Evolutionary conservation across 192 early-diverging fungal species (phyloP).

Genomic region (Coemansia reversa): DNA sequence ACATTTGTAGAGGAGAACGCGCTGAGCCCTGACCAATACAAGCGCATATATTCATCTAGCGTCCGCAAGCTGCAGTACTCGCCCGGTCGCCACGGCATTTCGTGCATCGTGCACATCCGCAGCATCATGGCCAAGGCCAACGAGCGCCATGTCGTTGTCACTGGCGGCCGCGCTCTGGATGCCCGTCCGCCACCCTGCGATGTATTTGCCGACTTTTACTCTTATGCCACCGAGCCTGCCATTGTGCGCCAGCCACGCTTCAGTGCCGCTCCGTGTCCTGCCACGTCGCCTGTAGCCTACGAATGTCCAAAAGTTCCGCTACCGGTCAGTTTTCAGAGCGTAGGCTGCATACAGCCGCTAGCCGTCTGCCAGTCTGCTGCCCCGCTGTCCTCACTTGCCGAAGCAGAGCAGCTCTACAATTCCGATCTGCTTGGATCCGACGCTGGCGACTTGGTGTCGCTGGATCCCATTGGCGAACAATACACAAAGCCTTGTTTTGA

Average conservation of each 20-base stretch:
- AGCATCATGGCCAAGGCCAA: constrained; percentile 45
- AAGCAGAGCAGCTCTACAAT: constrained; percentile 17
- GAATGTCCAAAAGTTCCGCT: background rate
- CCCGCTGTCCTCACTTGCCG: constrained; percentile 23
- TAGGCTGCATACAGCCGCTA: constrained; percentile 15
- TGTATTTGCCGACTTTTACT: constrained; percentile 27
- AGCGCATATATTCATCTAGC: constrained; percentile 34
- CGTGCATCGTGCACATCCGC: constrained; percentile 38
- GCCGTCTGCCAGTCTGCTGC: background rate
- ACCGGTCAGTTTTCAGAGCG: constrained; percentile 16
- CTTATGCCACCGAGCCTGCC: background rate
- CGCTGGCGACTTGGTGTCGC: constrained; percentile 46
- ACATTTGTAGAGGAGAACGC: constrained; percentile 36
- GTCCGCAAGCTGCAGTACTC: constrained; percentile 48
- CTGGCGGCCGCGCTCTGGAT: constrained; percentile 33
- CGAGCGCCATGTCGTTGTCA: constrained; percentile 30
- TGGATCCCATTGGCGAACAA: constrained; percentile 4
- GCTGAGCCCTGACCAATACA: constrained; percentile 40
- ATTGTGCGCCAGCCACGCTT: background rate
- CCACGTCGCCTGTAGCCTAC: background rate
- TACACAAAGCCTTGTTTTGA: background rate
- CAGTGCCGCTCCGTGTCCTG: background rate
- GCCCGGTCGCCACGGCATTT: constrained; percentile 24
- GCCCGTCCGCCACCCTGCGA: constrained; percentile 12
- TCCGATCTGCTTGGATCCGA: constrained; percentile 26